A percentile compares a stretch with the other conserved stretches of the same genome.
Conservation (phyloP, 106 monocot genomes). For the Dendrobium huoshanense region DNA sequence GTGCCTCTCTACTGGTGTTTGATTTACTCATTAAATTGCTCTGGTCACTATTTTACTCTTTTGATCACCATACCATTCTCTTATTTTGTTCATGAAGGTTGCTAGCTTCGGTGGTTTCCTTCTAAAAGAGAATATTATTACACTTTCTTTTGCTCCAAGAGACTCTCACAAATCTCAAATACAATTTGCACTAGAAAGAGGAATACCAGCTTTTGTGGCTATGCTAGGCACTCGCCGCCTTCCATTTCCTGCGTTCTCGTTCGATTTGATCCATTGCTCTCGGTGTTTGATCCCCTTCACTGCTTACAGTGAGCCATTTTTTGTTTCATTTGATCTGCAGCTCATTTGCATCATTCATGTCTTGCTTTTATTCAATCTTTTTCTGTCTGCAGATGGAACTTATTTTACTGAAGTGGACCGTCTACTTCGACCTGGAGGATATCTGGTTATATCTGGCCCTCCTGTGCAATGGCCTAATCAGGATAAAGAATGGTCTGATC, state of each 20-base stretch:
- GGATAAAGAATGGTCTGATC: constrained; percentile 92
- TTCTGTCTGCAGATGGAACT: constrained; percentile 64
- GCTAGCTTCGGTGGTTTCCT: constrained; percentile 97
- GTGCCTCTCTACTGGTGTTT: neutral
- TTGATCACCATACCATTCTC: neutral
- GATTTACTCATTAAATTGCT: neutral
- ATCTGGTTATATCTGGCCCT: constrained; percentile 93
- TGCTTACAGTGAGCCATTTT: constrained; percentile 64
- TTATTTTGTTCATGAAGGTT: constrained; percentile 40
- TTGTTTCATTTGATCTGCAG: neutral
- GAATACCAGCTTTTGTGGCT: constrained; percentile 95
- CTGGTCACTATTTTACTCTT: neutral
- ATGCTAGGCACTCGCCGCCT: constrained; percentile 91
- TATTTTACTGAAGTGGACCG: constrained; percentile 89
- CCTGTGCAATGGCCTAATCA: constrained; percentile 89
- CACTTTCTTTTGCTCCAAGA: constrained; percentile 96
- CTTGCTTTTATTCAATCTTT: neutral
- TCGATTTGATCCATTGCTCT: constrained; percentile 94
- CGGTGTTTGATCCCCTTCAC: constrained; percentile 93
- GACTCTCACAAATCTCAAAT: constrained; percentile 98
- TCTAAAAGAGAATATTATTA: constrained; percentile 68
- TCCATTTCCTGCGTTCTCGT: constrained; percentile 82
- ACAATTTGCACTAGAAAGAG: constrained; percentile 96
- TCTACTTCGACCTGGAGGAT: constrained; percentile 83
- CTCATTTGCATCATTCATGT: neutral